Evolutionary conservation across 768 basidiomycete genomes (phyloP).

Genomic region (Butyriboletus loyo): DNA sequence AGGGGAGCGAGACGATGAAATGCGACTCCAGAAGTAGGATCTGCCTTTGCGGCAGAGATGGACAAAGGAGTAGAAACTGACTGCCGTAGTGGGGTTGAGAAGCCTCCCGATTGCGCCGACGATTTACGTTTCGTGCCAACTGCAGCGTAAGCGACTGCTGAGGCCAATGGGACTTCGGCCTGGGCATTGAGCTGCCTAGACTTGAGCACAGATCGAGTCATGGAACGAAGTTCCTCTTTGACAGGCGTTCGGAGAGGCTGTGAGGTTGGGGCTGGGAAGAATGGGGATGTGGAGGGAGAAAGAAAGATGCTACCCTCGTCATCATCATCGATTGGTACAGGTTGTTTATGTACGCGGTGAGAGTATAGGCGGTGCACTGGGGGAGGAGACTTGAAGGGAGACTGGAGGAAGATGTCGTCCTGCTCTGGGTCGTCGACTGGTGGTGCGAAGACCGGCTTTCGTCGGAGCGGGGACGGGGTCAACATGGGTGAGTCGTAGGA

Average conservation of each 20-base stretch:
- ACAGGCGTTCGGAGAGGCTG: slow-evolving; percentile 61
- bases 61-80: slow-evolving; percentile 40
- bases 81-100: slow-evolving; percentile 54
- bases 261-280: slow-evolving; percentile 43
- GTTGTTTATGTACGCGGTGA: slow-evolving; percentile 37
- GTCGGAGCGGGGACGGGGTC: slow-evolving; percentile 61
- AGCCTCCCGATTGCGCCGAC: slow-evolving; percentile 40
- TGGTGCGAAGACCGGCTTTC: slow-evolving; percentile 39
- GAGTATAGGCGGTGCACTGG: slow-evolving; percentile 42
- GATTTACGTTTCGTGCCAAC: slow-evolving; percentile 70
- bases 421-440: slow-evolving; percentile 29
- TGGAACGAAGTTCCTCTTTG: slow-evolving; percentile 44
- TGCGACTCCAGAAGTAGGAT: slow-evolving; percentile 33
- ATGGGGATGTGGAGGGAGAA: slow-evolving; percentile 44
- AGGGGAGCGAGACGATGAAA: slow-evolving; percentile 37
- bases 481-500: slow-evolving; percentile 58
- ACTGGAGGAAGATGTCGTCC: slow-evolving; percentile 54
- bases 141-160: slow-evolving; percentile 32
- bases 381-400: slow-evolving; percentile 48
- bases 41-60: slow-evolving; percentile 33
- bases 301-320: slow-evolving; percentile 59
- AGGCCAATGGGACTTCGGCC: neutral
- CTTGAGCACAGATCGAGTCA: slow-evolving; percentile 42
- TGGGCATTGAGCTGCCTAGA: slow-evolving; percentile 29
- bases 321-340: slow-evolving; percentile 45